Percentiles rank a stretch among this genome's conserved stretches.
Conservation (phyloP, 768 basidiomycete species). For the Russula dissimulans region DNA sequence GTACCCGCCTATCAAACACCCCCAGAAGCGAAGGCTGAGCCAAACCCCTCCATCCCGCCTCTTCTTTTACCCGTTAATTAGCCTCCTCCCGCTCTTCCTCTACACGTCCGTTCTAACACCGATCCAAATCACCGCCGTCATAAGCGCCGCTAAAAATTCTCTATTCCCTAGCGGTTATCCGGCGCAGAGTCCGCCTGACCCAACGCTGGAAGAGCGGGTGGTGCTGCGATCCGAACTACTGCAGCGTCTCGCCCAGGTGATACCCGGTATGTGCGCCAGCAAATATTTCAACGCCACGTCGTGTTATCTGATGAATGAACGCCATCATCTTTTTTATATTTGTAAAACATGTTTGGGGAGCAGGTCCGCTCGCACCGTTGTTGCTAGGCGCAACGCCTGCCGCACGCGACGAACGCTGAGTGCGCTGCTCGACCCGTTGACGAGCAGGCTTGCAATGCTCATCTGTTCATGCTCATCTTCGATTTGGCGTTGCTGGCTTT, state of each 20-base stretch:
- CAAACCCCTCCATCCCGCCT: not conserved
- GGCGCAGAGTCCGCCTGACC: constrained; percentile 60
- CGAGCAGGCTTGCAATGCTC: constrained; percentile 64
- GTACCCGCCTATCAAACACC: constrained; percentile 6
- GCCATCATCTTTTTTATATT: not conserved
- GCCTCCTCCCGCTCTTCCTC: constrained; percentile 64
- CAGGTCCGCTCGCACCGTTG: constrained; percentile 37
- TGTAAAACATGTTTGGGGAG: not conserved
- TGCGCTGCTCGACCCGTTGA: constrained; percentile 51
- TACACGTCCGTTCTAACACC: constrained; percentile 44
- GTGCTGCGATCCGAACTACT: constrained; percentile 39
- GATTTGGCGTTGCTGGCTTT: constrained; percentile 62
- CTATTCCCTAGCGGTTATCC: constrained; percentile 91
- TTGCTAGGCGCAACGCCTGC: constrained; percentile 47
- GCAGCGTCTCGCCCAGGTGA: constrained; percentile 29
- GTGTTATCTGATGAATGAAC: not conserved
- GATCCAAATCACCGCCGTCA: constrained; percentile 41
- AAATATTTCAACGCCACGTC: too few relatives aligned
- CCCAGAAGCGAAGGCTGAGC: not conserved
- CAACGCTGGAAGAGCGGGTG: constrained; percentile 66
- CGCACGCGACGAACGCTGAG: constrained; percentile 35
- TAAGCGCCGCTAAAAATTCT: constrained; percentile 51
- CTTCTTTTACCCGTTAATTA: constrained; percentile 21
- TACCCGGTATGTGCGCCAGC: constrained; percentile 34
- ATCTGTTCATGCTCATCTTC: constrained; percentile 62